Percentiles rank a stretch among this genome's conserved stretches.
phyloP scores from a whole-genome alignment of 441 rosid species.

The Brassica hybrid region DNA sequence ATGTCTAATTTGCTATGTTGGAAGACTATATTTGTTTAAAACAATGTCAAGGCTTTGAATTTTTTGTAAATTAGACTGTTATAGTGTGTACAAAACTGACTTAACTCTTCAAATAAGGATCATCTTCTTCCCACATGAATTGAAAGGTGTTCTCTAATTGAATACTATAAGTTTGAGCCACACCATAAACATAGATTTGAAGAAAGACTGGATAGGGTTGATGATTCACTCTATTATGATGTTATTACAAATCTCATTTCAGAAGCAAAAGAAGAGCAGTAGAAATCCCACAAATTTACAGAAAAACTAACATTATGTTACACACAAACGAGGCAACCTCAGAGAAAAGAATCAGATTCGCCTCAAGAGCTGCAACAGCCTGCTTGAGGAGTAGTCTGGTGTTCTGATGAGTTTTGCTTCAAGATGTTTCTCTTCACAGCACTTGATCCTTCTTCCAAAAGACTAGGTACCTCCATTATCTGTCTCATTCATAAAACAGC shows the following conservation, averaged over 20 bases:
- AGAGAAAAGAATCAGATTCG: too few species aligned
- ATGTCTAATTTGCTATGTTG: slow-evolving; percentile 26
- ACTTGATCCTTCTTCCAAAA: slow-evolving; percentile 82
- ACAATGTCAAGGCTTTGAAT: slow-evolving; percentile 25
- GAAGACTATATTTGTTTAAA: slow-evolving; percentile 16
- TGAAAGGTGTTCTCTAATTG: background rate
- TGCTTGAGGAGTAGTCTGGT: slow-evolving; percentile 38
- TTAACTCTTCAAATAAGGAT: background rate
- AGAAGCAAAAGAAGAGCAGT: slow-evolving; percentile 29
- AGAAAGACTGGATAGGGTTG: slow-evolving; percentile 12
- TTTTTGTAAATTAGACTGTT: slow-evolving; percentile 23
- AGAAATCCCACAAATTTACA: slow-evolving; percentile 26
- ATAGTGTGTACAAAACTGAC: slow-evolving; percentile 26
- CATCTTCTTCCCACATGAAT: background rate
- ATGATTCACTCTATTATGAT: slow-evolving; percentile 17
- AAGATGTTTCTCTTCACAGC: slow-evolving; percentile 67
- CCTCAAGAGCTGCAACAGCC: slow-evolving; percentile 53
- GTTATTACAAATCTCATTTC: slow-evolving; percentile 37
- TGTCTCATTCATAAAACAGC: slow-evolving; percentile 44
- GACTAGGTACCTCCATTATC: slow-evolving; percentile 95
- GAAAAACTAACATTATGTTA: slow-evolving; percentile 17
- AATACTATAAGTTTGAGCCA: slow-evolving; percentile 3
- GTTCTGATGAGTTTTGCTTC: slow-evolving; percentile 71
- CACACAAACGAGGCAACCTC: slow-evolving; percentile 22
- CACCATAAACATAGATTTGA: background rate